Base-by-base conservation (phyloP, 2,329 filamentous ascomycete genomes). In the Monosporascus sp. region DNA sequence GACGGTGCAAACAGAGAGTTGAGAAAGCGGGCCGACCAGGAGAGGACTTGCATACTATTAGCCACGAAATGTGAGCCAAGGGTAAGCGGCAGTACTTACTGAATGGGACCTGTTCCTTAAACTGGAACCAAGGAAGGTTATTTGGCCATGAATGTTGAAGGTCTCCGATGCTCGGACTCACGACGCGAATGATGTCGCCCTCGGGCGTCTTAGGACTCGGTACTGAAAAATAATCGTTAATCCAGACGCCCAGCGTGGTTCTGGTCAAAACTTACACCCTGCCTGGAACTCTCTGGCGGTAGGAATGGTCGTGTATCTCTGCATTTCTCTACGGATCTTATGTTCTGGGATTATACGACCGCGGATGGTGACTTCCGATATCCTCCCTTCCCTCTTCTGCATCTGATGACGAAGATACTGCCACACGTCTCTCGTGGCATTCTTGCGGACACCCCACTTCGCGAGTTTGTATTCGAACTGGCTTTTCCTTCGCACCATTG, bases 401-500 rank as follows among this genome's bases (percentile, higher is more conserved):
- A 54, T 15, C 14, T 24, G 6, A 20, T 51, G 49, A n/a, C 28
- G 17, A 7, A 56, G n/a, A 15, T 52, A 50, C 20, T 20, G 49
- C 52, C 51, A 56, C 28, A 18, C 46, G n/a, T 54, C 50, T 20
- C 22, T 45, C 3, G 6, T 20, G 7, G 41, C 3, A 11, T 56
- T 56, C 37, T 56, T 56, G 41, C 50, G 46, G 26, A 52, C 22
- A 7, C 52, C 49, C 55, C 55, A 56, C 41, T 54, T 54, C 37
- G 40, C 52, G 41, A 56, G 37, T 37, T 52, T 49, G 31, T 54
- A 52, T n/a, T 54, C 46, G 15, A 54, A 56, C 45, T 54, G 52
- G 18, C 31, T 20, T 48, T 54, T 54, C 24, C 55, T 56, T 14
- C 1, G 22, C 5, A 15, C 2, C 2, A 22, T 5, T 7, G 4